Base-by-base conservation (phyloP, 2,329 filamentous ascomycete species). In the Metarhizium sp. region DNA sequence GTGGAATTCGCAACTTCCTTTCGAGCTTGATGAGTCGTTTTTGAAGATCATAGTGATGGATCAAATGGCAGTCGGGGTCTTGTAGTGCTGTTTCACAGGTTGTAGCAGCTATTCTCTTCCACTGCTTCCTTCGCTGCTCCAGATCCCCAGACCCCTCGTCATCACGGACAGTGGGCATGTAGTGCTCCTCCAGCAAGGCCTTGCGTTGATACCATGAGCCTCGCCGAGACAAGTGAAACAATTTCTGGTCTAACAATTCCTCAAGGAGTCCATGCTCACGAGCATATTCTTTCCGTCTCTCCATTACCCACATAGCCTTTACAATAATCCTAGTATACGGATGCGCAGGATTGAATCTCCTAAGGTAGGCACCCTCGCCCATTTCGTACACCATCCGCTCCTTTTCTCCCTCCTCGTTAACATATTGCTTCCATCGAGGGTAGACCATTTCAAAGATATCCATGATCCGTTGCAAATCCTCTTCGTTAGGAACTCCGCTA, bases 191-290 rank as follows among this genome's bases (percentile, higher is more conserved):
- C 2, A 99, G 71, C 1, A 99, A 75, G 1, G 92, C 94, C 71
- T 95, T 96, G 20, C 94, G 88, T 66, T 96, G 92, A 67, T 97
- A 97, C 94, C 94, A 99, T 0, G 85, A 83, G 0, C 94, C 94
- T 46, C 94, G 82, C 32, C 92, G 82, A 1, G 91, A 84, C 47
- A 88, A 78, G 63, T 97, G 92, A 63, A 97, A 97, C 0, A 96
- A 78, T 4, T 81, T 81, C 66, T 99, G 94, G 3, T 73, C 73
- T 0, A 99, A 81, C 3, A 99, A 78, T 64, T 94, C 88, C 0
- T 72, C 77, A 1, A 96, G 73, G 0, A 96, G 73, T 2, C 78
- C 73, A 65, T 96, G 85, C 66, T 99, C 94, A 30, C 82, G 81
- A 55, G 77, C 76, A 67, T 97, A 84, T 50, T 91, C 77, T 66